Conservation (phyloP, 2,329 filamentous ascomycete species). For the Chalaropsis ovoidea region DNA sequence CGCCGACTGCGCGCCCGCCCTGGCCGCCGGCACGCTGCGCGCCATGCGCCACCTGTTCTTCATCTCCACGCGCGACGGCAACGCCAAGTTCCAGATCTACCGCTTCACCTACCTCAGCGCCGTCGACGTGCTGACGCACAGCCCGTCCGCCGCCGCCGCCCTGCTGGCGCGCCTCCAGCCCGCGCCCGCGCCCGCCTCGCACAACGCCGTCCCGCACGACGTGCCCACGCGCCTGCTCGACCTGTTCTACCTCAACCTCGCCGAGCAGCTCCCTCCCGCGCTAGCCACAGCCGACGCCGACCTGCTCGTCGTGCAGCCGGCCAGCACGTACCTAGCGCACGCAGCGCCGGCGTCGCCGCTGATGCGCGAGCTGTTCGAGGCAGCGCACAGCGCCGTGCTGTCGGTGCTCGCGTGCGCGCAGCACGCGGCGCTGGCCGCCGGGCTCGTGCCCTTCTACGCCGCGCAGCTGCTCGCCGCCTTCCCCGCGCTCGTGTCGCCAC, state of each 20-base stretch:
- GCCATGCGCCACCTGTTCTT: constrained; percentile 66
- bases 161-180: constrained; percentile 56
- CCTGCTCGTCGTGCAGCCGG: constrained; percentile 60
- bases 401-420: constrained; percentile 71
- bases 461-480: constrained; percentile 72
- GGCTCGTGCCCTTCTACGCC: constrained; percentile 72
- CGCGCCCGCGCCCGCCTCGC: constrained; percentile 42
- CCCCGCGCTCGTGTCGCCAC: constrained; percentile 63
- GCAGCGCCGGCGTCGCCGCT: constrained; percentile 37
- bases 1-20: constrained; percentile 42
- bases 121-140: constrained; percentile 69
- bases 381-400: constrained; percentile 73
- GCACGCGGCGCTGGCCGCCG: constrained; percentile 59
- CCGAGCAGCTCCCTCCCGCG: constrained; percentile 69
- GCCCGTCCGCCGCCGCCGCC: constrained; percentile 52
- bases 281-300: constrained; percentile 60
- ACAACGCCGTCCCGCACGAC: constrained; percentile 27
- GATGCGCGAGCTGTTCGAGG: constrained; percentile 62
- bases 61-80: constrained; percentile 63
- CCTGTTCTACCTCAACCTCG: constrained; percentile 77
- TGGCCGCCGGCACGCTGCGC: constrained; percentile 43
- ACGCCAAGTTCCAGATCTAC: constrained; percentile 70
- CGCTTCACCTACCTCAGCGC: constrained; percentile 73
- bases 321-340: constrained; percentile 58
- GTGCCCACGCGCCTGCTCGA: constrained; percentile 57